phyloP scores from a whole-genome alignment of 2,329 filamentous ascomycete species.

The Penicillium occitanis region DNA sequence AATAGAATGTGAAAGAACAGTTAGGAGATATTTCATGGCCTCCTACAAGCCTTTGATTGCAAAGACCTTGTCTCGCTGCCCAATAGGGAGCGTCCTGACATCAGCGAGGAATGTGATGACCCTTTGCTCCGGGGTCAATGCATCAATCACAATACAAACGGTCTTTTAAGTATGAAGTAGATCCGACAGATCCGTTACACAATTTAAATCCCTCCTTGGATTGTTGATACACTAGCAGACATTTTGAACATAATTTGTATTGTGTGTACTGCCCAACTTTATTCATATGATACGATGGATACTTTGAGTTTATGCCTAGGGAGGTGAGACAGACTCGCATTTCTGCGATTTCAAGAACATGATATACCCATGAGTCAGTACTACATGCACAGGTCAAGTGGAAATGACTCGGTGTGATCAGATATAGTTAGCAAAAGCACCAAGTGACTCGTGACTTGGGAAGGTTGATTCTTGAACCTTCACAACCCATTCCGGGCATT shows the following conservation, averaged over 20 bases:
- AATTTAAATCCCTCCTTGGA: neutral
- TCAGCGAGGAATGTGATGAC: conserved; percentile 11
- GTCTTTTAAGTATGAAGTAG: neutral
- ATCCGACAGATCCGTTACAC: conserved; percentile 1
- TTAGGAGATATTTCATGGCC: neutral
- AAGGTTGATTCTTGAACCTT: neutral
- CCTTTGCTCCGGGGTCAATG: conserved; percentile 12
- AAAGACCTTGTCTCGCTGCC: neutral
- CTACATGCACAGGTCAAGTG: neutral
- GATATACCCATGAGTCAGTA: neutral
- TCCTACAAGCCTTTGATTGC: neutral
- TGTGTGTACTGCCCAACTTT: neutral
- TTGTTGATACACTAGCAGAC: neutral
- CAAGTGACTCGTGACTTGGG: neutral
- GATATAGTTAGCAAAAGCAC: too few relatives aligned
- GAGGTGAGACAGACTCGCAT: neutral
- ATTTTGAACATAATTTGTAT: neutral
- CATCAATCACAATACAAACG: conserved; percentile 1
- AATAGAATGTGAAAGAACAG: conserved; percentile 18
- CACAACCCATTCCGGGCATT: neutral
- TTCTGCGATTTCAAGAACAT: neutral
- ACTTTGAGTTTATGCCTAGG: neutral
- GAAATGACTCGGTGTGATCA: neutral
- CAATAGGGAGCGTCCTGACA: conserved; percentile 5
- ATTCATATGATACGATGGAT: neutral